Evolutionary conservation across 2,329 filamentous ascomycete genomes (phyloP).

Genomic region (Aureobasidium sp.): DNA sequence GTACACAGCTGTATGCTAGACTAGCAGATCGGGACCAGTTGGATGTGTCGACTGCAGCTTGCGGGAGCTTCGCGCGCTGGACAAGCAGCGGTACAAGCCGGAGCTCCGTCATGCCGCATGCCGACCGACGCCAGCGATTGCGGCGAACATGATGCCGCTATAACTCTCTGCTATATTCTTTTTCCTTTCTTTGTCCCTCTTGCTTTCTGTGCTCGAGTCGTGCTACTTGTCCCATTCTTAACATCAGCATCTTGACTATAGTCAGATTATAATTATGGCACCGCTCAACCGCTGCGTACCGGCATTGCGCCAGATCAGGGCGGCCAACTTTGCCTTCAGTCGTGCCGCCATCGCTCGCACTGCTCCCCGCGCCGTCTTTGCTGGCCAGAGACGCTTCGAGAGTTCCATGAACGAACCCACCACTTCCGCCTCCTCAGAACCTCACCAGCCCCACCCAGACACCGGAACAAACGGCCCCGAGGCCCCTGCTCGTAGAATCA

Average conservation of each 20-base stretch:
- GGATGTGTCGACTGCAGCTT: slow-evolving; percentile 4
- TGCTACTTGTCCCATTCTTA: background rate
- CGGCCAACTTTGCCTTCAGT: slow-evolving; percentile 22
- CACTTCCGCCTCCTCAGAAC: slow-evolving; percentile 21
- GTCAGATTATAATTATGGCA: slow-evolving; percentile 5
- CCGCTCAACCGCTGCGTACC: slow-evolving; percentile 17
- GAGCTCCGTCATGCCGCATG: background rate
- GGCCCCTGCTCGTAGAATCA: slow-evolving; percentile 38
- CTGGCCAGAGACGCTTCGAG: slow-evolving; percentile 22
- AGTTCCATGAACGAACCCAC: slow-evolving; percentile 21
- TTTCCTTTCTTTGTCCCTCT: background rate
- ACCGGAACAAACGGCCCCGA: slow-evolving; percentile 20
- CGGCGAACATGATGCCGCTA: background rate
- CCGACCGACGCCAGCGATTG: background rate
- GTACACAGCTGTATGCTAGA: background rate
- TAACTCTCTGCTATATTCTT: background rate
- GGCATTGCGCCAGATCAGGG: slow-evolving; percentile 23
- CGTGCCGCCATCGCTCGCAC: slow-evolving; percentile 18
- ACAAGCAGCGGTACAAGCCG: slow-evolving; percentile 2
- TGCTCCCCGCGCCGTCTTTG: slow-evolving; percentile 14
- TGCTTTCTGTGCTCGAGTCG: background rate
- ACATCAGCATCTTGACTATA: background rate
- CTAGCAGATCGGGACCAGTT: background rate
- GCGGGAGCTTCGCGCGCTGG: background rate
- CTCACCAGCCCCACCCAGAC: slow-evolving; percentile 17